These are phyloP conservation scores for Pythium utonaiense DNA, from an alignment of 352 stramenopile species.

Conservation along the genomic window DNA sequence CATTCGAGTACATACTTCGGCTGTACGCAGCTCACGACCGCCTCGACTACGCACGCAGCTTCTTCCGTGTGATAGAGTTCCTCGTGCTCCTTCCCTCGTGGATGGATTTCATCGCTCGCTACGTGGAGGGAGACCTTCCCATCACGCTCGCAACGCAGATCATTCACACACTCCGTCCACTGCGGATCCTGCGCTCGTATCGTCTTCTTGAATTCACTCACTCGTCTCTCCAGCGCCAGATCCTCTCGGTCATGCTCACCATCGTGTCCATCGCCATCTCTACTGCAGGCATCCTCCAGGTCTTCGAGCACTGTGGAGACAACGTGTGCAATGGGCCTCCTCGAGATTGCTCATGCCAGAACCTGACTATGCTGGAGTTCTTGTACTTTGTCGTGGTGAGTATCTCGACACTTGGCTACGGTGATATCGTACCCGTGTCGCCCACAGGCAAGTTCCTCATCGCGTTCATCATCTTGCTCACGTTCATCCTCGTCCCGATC, in stretches of 20 bases:
- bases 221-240: constrained; percentile 69
- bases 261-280: constrained; percentile 70
- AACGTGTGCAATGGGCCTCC: constrained; percentile 10
- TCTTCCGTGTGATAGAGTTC: constrained; percentile 56
- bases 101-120: constrained; percentile 21
- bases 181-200: constrained; percentile 69
- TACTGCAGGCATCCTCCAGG: constrained; percentile 62
- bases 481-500: constrained; percentile 78
- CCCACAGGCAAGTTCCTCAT: constrained; percentile 69
- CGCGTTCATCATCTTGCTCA: constrained; percentile 79
- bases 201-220: constrained; percentile 71
- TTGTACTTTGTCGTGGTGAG: constrained; percentile 85
- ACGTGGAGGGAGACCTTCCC: constrained; percentile 2
- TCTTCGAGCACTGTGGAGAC: constrained; percentile 49
- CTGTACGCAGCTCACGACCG: constrained; percentile 65
- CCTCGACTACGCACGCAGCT: constrained; percentile 46
- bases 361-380: constrained; percentile 67
- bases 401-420: constrained; percentile 83
- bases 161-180: constrained; percentile 43
- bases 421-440: constrained; percentile 70
- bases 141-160: constrained; percentile 13
- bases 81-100: constrained; percentile 63
- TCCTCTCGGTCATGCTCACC: constrained; percentile 55
- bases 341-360: constrained; percentile 38
- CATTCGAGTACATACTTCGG: constrained; percentile 56